These are phyloP conservation scores for Zoysia japonica DNA, from an alignment of 176 grass and related monocot genomes.

Conservation along the genomic window DNA sequence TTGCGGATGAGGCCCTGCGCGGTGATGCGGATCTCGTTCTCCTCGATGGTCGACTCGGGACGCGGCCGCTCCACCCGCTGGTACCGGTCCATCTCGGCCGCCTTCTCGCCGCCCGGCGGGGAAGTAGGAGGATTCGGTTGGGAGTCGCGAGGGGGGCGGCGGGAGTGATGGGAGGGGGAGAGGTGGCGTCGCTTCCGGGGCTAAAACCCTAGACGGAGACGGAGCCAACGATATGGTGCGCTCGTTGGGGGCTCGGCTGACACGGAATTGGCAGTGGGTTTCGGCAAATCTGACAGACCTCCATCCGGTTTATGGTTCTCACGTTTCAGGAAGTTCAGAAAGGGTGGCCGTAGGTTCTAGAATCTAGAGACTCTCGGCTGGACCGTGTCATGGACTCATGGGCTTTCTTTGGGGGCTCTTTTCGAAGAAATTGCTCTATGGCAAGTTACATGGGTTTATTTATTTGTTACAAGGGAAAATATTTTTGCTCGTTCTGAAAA, in stretches of 20 bases:
- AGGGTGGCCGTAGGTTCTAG: slow-evolving; percentile 20
- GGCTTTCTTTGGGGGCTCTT: not conserved
- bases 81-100: slow-evolving; percentile 82
- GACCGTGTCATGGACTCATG: not conserved
- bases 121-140: slow-evolving; percentile 34
- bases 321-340: slow-evolving; percentile 25
- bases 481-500: too few species aligned
- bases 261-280: slow-evolving; percentile 31
- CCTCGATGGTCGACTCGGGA: slow-evolving; percentile 74
- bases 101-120: slow-evolving; percentile 38
- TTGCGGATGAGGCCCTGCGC: slow-evolving; percentile 76
- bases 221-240: slow-evolving; percentile 46
- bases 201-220: slow-evolving; percentile 86
- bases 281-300: slow-evolving; percentile 29
- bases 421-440: too few species aligned
- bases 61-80: slow-evolving; percentile 86
- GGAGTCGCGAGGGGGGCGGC: slow-evolving; percentile 34
- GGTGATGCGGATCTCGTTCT: slow-evolving; percentile 99
- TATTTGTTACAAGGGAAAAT: too few species aligned
- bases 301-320: slow-evolving; percentile 8
- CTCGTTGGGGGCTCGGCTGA: slow-evolving; percentile 21
- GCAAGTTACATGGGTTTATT: too few species aligned
- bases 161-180: not conserved
- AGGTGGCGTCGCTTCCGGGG: slow-evolving; percentile 16
- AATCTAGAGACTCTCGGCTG: not conserved